Evolutionary conservation across 2,329 filamentous ascomycete genomes (phyloP).

Genomic region (Trichophyton benhamiae): DNA sequence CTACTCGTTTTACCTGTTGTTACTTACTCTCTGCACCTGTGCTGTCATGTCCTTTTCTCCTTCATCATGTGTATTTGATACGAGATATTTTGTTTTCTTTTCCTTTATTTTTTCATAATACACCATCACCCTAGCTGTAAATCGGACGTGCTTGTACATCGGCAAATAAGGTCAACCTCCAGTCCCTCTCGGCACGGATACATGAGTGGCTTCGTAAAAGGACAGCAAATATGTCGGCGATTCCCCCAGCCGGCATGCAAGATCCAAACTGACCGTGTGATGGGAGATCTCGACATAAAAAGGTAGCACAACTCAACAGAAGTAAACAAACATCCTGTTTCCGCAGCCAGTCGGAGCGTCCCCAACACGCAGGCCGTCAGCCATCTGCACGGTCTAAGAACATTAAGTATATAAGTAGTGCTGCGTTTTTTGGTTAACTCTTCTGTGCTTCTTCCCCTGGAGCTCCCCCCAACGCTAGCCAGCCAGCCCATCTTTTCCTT

Average conservation of each 20-base stretch:
- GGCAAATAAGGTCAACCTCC: background rate
- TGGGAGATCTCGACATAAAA: too few relatives aligned
- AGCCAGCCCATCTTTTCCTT: background rate
- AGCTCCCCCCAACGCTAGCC: background rate
- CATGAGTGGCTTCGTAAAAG: too few relatives aligned
- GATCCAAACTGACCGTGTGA: too few relatives aligned
- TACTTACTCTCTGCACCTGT: background rate
- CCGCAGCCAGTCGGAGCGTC: constrained; percentile 1
- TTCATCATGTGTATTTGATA: constrained; percentile 4
- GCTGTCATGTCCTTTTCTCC: background rate
- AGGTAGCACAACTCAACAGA: too few relatives aligned
- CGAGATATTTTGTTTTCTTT: constrained; percentile 5
- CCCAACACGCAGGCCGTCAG: background rate
- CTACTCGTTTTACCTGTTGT: background rate
- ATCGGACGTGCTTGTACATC: background rate
- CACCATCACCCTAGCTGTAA: background rate
- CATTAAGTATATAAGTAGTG: too few relatives aligned
- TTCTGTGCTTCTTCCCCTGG: too few relatives aligned
- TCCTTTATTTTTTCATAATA: background rate
- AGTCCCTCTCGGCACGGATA: background rate
- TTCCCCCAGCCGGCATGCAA: background rate
- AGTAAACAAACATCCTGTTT: background rate
- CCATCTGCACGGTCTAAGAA: background rate
- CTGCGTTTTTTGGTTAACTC: too few relatives aligned
- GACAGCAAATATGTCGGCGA: background rate